Conservation (phyloP, 2,329 filamentous ascomycete species). For the Xylaria sp. region DNA sequence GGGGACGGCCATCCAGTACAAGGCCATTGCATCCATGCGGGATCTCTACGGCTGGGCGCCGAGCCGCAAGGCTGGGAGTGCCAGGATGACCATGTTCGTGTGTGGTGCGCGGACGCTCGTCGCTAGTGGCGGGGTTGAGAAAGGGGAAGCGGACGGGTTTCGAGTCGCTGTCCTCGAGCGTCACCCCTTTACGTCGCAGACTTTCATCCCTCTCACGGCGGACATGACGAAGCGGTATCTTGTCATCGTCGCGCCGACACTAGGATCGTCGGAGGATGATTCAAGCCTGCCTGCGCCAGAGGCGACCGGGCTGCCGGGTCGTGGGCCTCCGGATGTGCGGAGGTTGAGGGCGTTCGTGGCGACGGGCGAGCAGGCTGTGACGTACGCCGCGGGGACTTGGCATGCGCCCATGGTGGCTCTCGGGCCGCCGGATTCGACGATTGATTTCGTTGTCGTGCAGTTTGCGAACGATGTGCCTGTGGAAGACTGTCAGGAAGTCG, state of each 20-base stretch:
- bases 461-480: slow-evolving; percentile 82
- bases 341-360: slow-evolving; percentile 82
- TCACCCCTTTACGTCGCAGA: slow-evolving; percentile 94
- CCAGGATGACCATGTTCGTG: slow-evolving; percentile 89
- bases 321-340: slow-evolving; percentile 77
- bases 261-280: slow-evolving; percentile 59
- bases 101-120: slow-evolving; percentile 71
- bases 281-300: slow-evolving; percentile 53
- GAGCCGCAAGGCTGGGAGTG: slow-evolving; percentile 64
- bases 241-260: slow-evolving; percentile 86
- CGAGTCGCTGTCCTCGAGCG: slow-evolving; percentile 82
- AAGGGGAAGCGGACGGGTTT: slow-evolving; percentile 59
- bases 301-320: slow-evolving; percentile 59
- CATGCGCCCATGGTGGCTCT: slow-evolving; percentile 96
- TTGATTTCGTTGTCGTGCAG: slow-evolving; percentile 92
- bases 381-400: slow-evolving; percentile 91
- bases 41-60: slow-evolving; percentile 77
- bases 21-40: slow-evolving; percentile 77
- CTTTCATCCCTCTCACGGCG: slow-evolving; percentile 79
- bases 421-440: slow-evolving; percentile 64
- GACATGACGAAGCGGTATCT: slow-evolving; percentile 70
- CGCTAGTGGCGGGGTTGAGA: slow-evolving; percentile 27
- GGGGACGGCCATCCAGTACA: slow-evolving; percentile 87
- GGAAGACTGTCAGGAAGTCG: slow-evolving; percentile 90
- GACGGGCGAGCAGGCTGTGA: slow-evolving; percentile 82